Evolutionary conservation across 768 basidiomycete species (phyloP), one percentile per base, ranked within the genome.

Genomic region (Leccinellum albellum): DNA sequence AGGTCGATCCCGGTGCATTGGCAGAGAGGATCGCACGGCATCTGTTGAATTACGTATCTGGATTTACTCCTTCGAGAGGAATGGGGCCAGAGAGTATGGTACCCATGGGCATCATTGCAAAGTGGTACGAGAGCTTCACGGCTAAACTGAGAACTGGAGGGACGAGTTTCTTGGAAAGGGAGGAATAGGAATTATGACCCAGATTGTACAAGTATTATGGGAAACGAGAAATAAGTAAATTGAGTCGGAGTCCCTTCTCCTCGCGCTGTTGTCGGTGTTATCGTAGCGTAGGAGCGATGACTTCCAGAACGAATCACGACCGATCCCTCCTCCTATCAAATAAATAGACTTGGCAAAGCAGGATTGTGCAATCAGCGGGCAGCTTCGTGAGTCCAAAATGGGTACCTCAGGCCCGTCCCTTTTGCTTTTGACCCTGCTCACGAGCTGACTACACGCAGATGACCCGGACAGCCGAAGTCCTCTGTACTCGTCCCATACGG

Each of bases 351-450:
- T 12, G 82, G 81, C 3, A 69, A 68, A 17, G 86, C 91, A 10
- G 94, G 92, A 0, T 67, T 85, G n/a, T n/a, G 63, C 75, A 76
- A 87, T 95, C 61, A 72, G 83, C 84, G 1, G 94, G 94, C 7
- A 92, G 91, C 68, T 94, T 96, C 67, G 94, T 95, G 56, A 91
- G 91, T 70, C 89, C 90, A 0, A 94, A 93, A 72, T 92, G 92
- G 89, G 89, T 95, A 24, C 94, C 93, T 0, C 94, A 95, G 82
- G 94, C 66, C 21, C 20, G 66, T 63, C 29, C 6, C 10, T 71
- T 46, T 29, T 48, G 3, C 31, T 32, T 5, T 49, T 26, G 21
- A 12, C 15, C 6, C 12, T 50, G 15, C 44, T 53, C 57, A 1
- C 5, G 0, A 31, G 20, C 49, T 31, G 51, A 31, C 51, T 48